These are phyloP conservation scores for Leccinum pachyderme DNA, from an alignment of 1,284 basidiomycete species.

Conservation along the genomic window DNA sequence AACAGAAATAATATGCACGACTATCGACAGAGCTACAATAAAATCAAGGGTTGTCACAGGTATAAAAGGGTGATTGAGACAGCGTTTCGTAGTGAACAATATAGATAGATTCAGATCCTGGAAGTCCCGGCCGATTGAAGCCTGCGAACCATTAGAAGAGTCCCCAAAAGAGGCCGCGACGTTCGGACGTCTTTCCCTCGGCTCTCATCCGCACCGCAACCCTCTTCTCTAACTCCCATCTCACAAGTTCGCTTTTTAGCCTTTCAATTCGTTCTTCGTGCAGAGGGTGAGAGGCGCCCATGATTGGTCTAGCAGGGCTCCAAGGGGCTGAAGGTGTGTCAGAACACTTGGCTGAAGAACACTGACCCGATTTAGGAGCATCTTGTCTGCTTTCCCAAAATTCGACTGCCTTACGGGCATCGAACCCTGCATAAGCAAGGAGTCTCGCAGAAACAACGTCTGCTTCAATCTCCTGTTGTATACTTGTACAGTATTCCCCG, in stretches of 20 bases:
- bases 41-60: neutral
- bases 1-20: neutral
- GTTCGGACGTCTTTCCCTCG: conserved; percentile 16
- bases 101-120: neutral
- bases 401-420: conserved; percentile 68
- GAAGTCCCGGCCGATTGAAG: conserved; percentile 1
- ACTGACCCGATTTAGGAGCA: conserved; percentile 35
- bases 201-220: conserved; percentile 23
- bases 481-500: conserved; percentile 69
- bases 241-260: conserved; percentile 50
- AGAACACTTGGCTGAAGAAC: conserved; percentile 32
- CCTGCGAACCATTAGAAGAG: conserved; percentile 5
- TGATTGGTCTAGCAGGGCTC: conserved; percentile 26
- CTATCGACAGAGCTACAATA: neutral
- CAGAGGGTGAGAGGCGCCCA: conserved; percentile 51
- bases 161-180: conserved; percentile 5
- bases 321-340: conserved; percentile 10
- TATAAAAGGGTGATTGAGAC: neutral
- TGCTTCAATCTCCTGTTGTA: conserved; percentile 82
- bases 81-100: neutral
- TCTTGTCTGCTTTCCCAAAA: conserved; percentile 67
- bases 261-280: conserved; percentile 48
- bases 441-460: conserved; percentile 85
- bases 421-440: conserved; percentile 85
- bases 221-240: conserved; percentile 50